A percentile compares a stretch with the other conserved stretches of the same genome.
Evolutionary conservation across 352 stramenopile species (phyloP).

Genomic region (Phytophthora pisi): DNA sequence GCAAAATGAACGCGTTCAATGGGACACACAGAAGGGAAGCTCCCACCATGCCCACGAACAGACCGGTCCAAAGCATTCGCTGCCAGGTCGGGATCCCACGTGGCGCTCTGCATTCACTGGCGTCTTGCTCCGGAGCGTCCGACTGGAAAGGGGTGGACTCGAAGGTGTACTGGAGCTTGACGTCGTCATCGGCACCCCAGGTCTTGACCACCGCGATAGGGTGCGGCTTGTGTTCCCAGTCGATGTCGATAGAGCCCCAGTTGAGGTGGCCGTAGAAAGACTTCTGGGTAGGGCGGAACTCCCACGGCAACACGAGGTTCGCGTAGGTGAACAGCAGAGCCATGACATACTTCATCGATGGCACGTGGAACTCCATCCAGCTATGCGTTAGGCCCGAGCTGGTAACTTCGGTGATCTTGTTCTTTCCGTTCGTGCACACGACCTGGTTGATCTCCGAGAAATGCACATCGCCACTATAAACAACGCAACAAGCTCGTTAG

Average conservation of each 20-base stretch:
- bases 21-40: slow-evolving; percentile 61
- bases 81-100: slow-evolving; percentile 42
- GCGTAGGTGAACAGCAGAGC: slow-evolving; percentile 70
- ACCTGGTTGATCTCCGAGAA: slow-evolving; percentile 94
- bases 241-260: slow-evolving; percentile 93
- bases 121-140: slow-evolving; percentile 48
- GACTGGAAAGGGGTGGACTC: slow-evolving; percentile 51
- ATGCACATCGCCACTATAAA: slow-evolving; percentile 90
- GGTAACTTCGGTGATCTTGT: slow-evolving; percentile 86
- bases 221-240: slow-evolving; percentile 71
- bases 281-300: slow-evolving; percentile 67
- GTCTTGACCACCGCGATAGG: slow-evolving; percentile 66
- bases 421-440: slow-evolving; percentile 74
- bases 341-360: slow-evolving; percentile 57
- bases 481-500: slow-evolving; percentile 10
- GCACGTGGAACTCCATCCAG: slow-evolving; percentile 87
- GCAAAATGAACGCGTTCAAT: slow-evolving; percentile 52
- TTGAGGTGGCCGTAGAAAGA: slow-evolving; percentile 91
- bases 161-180: slow-evolving; percentile 76
- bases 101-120: slow-evolving; percentile 49
- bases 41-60: slow-evolving; percentile 43
- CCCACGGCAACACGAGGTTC: slow-evolving; percentile 79
- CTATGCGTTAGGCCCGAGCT: slow-evolving; percentile 95
- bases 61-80: slow-evolving; percentile 45
- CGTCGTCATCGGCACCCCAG: slow-evolving; percentile 60